Evolutionary conservation across 768 basidiomycete species (phyloP).

Genomic region (Tylopilus felleus): DNA sequence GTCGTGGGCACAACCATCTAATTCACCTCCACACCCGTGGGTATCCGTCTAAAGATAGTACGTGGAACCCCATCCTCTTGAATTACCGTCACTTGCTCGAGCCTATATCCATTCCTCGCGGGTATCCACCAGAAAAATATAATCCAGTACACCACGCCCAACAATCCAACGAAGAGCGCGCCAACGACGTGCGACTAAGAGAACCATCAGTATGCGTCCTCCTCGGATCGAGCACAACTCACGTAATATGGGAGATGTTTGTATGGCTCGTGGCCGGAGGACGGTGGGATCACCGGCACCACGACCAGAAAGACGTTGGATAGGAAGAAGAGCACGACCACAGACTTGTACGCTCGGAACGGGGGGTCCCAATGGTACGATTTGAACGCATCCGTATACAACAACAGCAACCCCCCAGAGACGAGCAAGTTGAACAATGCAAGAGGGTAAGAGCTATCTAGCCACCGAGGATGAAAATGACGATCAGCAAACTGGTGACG

Average conservation of each 20-base stretch:
- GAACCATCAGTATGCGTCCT: background rate
- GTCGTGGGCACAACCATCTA: background rate
- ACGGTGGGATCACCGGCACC: slow-evolving; percentile 63
- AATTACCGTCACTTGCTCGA: slow-evolving; percentile 44
- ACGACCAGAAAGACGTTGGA: slow-evolving; percentile 65
- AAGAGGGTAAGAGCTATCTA: slow-evolving; percentile 62
- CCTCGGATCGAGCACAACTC: slow-evolving; percentile 20
- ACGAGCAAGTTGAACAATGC: slow-evolving; percentile 58
- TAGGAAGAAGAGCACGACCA: slow-evolving; percentile 54
- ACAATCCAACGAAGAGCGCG: slow-evolving; percentile 42
- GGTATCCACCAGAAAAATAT: slow-evolving; percentile 51
- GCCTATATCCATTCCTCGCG: slow-evolving; percentile 42
- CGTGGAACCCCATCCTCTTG: slow-evolving; percentile 61
- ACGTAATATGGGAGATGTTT: slow-evolving; percentile 68
- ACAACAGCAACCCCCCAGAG: slow-evolving; percentile 60
- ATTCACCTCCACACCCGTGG: background rate
- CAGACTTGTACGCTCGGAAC: slow-evolving; percentile 50
- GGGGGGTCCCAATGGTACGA: slow-evolving; percentile 61
- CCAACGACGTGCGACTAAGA: slow-evolving; percentile 48
- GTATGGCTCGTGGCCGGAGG: slow-evolving; percentile 48
- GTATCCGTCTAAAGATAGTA: slow-evolving; percentile 45
- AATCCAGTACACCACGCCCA: slow-evolving; percentile 59
- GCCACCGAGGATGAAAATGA: background rate
- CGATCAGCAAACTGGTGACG: background rate
- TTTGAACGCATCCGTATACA: slow-evolving; percentile 46